Conservation (phyloP, 2,329 filamentous ascomycete genomes). For the Fusarium domesticum region DNA sequence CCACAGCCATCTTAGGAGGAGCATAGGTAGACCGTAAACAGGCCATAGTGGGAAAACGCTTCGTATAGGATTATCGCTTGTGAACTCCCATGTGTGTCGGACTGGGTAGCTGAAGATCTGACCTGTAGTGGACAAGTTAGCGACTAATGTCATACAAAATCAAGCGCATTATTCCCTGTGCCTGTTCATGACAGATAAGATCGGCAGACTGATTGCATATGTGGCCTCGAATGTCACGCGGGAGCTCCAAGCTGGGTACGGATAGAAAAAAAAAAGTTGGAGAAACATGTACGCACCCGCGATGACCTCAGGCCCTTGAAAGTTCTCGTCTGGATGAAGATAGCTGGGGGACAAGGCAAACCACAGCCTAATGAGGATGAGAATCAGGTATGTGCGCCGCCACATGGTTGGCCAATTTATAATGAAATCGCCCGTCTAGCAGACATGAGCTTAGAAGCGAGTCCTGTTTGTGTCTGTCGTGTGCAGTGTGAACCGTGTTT, state of each 20-base stretch:
- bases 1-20: constrained; percentile 88
- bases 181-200: not conserved
- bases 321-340: constrained; percentile 97
- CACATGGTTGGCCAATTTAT: constrained; percentile 62
- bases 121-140: constrained; percentile 50
- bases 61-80: constrained; percentile 79
- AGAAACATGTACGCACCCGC: constrained; percentile 65
- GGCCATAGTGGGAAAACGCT: constrained; percentile 97
- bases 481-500: constrained; percentile 10
- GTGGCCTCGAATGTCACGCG: not conserved
- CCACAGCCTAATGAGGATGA: constrained; percentile 85
- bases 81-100: constrained; percentile 94
- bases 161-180: not conserved
- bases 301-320: constrained; percentile 95
- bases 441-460: constrained; percentile 27
- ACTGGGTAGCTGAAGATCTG: constrained; percentile 91
- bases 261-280: not conserved
- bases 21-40: constrained; percentile 90
- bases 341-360: constrained; percentile 95
- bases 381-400: constrained; percentile 81
- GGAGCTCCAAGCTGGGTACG: not conserved
- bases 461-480: constrained; percentile 20
- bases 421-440: constrained; percentile 20
- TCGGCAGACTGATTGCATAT: not conserved
- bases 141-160: not conserved